These are phyloP conservation scores for Lactifluus subvellereus DNA, from an alignment of 768 basidiomycete genomes.

Conservation along the genomic window DNA sequence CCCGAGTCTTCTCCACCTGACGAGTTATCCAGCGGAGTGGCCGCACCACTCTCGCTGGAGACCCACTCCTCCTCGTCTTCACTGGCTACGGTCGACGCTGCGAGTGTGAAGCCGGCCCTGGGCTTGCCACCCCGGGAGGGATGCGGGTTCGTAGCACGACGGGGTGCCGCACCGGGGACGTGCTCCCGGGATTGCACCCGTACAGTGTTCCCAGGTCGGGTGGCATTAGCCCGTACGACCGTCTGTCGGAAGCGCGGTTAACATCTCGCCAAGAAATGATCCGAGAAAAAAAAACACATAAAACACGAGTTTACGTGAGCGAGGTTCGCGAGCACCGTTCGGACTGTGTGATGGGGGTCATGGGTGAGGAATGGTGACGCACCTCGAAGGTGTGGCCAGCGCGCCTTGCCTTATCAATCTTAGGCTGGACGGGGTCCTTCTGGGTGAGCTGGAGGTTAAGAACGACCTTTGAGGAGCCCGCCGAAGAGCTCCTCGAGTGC, in stretches of 20 bases:
- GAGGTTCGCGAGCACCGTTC: neutral
- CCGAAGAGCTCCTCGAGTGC: constrained; percentile 59
- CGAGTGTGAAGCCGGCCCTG: constrained; percentile 55
- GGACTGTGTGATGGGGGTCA: neutral
- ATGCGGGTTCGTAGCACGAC: constrained; percentile 5
- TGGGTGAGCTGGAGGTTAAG: constrained; percentile 64
- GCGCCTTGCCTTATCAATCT: constrained; percentile 51
- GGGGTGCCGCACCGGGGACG: constrained; percentile 13
- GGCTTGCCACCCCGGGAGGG: constrained; percentile 25
- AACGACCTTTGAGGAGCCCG: constrained; percentile 47
- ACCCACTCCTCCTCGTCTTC: constrained; percentile 69
- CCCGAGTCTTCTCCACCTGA: constrained; percentile 37
- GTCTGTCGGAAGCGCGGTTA: constrained; percentile 3
- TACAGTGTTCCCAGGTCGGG: constrained; percentile 13
- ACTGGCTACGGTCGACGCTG: constrained; percentile 43
- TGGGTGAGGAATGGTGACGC: constrained; percentile 24
- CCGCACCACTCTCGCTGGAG: constrained; percentile 72
- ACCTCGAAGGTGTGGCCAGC: constrained; percentile 42
- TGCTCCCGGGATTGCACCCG: constrained; percentile 23
- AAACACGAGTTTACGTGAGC: neutral
- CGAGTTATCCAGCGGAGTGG: constrained; percentile 44
- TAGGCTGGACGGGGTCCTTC: constrained; percentile 46
- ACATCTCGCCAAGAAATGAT: neutral
- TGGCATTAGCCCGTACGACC: constrained; percentile 9
- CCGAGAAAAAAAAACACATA: neutral